Conservation (phyloP, 75 land plant species). For the Chamaecyparis obtusa region DNA sequence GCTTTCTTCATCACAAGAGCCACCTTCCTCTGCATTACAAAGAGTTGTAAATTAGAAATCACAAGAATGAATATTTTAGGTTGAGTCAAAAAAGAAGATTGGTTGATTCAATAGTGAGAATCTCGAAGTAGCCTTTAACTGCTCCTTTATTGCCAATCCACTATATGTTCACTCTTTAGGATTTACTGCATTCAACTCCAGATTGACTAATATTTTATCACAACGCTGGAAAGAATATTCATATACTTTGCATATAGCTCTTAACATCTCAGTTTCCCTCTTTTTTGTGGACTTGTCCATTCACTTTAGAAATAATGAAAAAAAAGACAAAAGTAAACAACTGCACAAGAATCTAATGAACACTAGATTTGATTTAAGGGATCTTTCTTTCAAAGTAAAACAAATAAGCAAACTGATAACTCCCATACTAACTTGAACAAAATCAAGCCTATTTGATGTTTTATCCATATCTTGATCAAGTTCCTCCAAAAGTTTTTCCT, state of each 20-base stretch:
- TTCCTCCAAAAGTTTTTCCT: slow-evolving; percentile 83
- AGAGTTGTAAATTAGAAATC: background rate
- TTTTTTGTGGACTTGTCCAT: background rate
- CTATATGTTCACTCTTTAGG: background rate
- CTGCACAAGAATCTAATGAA: background rate
- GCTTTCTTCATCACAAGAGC: slow-evolving; percentile 88
- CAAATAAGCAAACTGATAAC: background rate
- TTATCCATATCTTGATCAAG: slow-evolving; percentile 85
- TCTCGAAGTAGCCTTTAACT: background rate
- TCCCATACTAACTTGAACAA: slow-evolving; percentile 76
- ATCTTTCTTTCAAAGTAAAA: background rate
- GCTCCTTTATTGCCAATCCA: background rate
- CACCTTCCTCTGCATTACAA: slow-evolving; percentile 72
- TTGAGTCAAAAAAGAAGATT: background rate
- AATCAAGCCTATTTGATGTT: slow-evolving; percentile 85
- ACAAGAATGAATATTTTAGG: background rate
- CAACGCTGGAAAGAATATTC: background rate
- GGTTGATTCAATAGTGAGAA: background rate
- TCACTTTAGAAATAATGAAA: background rate
- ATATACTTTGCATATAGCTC: background rate
- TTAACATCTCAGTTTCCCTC: background rate
- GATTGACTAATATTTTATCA: background rate
- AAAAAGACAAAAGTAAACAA: background rate
- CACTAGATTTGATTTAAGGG: background rate
- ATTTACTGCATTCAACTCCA: background rate